A percentile compares a stretch with the other conserved stretches of the same genome.
phyloP scores from a whole-genome alignment of 768 basidiomycete species.

The Mycena metata region DNA sequence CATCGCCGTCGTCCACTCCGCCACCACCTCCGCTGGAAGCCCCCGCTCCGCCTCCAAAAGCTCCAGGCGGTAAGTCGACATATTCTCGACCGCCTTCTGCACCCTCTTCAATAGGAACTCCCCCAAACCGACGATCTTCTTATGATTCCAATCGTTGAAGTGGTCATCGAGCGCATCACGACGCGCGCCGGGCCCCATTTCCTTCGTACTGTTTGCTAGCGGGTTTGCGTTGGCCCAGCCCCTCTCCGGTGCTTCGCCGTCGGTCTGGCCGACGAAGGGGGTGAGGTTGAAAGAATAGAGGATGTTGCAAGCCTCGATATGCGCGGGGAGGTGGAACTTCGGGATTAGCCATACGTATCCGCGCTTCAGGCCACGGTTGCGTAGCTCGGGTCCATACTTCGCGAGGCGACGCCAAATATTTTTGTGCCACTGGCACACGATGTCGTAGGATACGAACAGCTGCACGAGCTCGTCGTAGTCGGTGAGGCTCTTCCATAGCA shows the following conservation, averaged over 20 bases:
- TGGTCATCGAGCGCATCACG: background rate
- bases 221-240: slow-evolving; percentile 43
- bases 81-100: too few relatives aligned
- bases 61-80: too few relatives aligned
- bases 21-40: background rate
- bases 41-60: background rate
- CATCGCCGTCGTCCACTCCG: background rate
- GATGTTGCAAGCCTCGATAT: too few relatives aligned
- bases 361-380: background rate
- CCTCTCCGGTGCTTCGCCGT: too few relatives aligned
- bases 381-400: background rate
- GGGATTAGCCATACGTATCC: slow-evolving; percentile 40
- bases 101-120: too few relatives aligned
- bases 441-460: slow-evolving; percentile 49
- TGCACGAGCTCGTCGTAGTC: background rate
- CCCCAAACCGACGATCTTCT: background rate
- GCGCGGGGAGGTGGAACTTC: too few relatives aligned
- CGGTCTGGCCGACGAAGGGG: too few relatives aligned
- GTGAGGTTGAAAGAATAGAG: too few relatives aligned
- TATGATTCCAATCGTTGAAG: slow-evolving; percentile 1
- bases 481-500: slow-evolving; percentile 35
- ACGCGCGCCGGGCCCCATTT: slow-evolving; percentile 44
- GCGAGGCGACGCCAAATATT: background rate
- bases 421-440: too few relatives aligned
- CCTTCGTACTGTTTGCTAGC: slow-evolving; percentile 44